Evolutionary conservation across 2,329 filamentous ascomycete species (phyloP).

Genomic region (Penicillium capsulatum): DNA sequence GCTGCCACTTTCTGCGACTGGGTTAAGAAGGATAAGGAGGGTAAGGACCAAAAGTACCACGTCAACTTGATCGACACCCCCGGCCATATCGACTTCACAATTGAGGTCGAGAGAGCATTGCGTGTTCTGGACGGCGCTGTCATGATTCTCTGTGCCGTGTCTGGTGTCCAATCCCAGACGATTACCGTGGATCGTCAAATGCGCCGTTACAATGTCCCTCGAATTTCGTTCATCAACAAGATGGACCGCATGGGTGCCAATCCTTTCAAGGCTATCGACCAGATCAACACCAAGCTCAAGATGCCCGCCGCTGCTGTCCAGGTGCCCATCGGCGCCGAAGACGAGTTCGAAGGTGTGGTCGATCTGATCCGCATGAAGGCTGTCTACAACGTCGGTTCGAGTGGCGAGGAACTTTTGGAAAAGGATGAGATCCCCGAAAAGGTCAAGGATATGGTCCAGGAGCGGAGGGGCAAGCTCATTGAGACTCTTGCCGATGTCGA

Average conservation of each 20-base stretch:
- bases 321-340: slow-evolving; percentile 87
- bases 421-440: slow-evolving; percentile 80
- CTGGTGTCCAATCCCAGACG: slow-evolving; percentile 94
- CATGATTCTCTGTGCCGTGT: slow-evolving; percentile 97
- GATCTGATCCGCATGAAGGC: slow-evolving; percentile 90
- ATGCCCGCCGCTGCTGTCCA: slow-evolving; percentile 90
- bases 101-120: slow-evolving; percentile 93
- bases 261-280: slow-evolving; percentile 93
- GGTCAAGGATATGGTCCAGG: slow-evolving; percentile 67
- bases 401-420: slow-evolving; percentile 71
- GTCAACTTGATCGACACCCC: slow-evolving; percentile 98
- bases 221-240: slow-evolving; percentile 97
- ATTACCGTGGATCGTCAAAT: slow-evolving; percentile 98
- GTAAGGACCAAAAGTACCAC: slow-evolving; percentile 86
- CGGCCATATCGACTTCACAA: slow-evolving; percentile 98
- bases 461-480: slow-evolving; percentile 80
- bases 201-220: slow-evolving; percentile 94
- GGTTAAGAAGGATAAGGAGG: slow-evolving; percentile 73
- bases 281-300: slow-evolving; percentile 95
- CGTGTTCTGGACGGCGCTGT: slow-evolving; percentile 93
- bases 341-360: slow-evolving; percentile 86
- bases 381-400: slow-evolving; percentile 82
- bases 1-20: slow-evolving; percentile 98
- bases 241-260: slow-evolving; percentile 99
- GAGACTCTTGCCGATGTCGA: slow-evolving; percentile 97